These are phyloP conservation scores for Nicotiana otophora DNA, from an alignment of 257 asterid genomes.

Conservation along the genomic window DNA sequence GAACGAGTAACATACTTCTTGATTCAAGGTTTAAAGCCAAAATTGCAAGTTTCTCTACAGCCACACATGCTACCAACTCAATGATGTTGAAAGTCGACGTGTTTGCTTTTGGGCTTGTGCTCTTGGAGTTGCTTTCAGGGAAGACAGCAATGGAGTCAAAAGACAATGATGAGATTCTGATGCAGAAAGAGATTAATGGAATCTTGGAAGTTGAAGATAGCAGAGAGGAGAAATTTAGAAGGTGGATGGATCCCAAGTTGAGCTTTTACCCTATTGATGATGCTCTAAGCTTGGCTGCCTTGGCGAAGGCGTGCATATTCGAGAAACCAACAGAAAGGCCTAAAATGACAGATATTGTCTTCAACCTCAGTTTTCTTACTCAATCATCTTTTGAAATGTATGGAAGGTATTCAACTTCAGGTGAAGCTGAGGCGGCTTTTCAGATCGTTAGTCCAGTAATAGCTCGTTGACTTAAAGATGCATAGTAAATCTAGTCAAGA, in stretches of 20 bases:
- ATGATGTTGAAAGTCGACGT: slow-evolving; percentile 55
- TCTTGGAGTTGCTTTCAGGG: slow-evolving; percentile 68
- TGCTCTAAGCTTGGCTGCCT: slow-evolving; percentile 59
- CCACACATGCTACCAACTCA: slow-evolving; percentile 36
- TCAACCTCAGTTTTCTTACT: slow-evolving; percentile 47
- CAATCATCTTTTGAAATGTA: slow-evolving; percentile 47
- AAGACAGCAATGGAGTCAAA: slow-evolving; percentile 49
- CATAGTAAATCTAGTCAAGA: background rate
- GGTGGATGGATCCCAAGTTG: slow-evolving; percentile 63
- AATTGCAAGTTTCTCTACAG: slow-evolving; percentile 57
- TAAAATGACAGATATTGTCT: slow-evolving; percentile 57
- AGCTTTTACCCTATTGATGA: slow-evolving; percentile 42
- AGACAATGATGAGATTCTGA: slow-evolving; percentile 41
- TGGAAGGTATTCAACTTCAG: slow-evolving; percentile 35
- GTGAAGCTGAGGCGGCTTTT: slow-evolving; percentile 43
- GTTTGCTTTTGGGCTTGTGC: slow-evolving; percentile 61
- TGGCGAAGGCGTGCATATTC: slow-evolving; percentile 63
- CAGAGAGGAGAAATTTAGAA: slow-evolving; percentile 46
- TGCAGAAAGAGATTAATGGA: slow-evolving; percentile 52
- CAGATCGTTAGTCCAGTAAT: slow-evolving; percentile 37
- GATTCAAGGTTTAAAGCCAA: slow-evolving; percentile 66
- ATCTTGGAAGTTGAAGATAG: slow-evolving; percentile 46
- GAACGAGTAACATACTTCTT: slow-evolving; percentile 55
- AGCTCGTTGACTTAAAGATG: slow-evolving; percentile 35
- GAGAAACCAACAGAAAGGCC: slow-evolving; percentile 61